Evolutionary conservation across 179 eudicot genomes (phyloP).

Genomic region (Vitellaria paradoxa): DNA sequence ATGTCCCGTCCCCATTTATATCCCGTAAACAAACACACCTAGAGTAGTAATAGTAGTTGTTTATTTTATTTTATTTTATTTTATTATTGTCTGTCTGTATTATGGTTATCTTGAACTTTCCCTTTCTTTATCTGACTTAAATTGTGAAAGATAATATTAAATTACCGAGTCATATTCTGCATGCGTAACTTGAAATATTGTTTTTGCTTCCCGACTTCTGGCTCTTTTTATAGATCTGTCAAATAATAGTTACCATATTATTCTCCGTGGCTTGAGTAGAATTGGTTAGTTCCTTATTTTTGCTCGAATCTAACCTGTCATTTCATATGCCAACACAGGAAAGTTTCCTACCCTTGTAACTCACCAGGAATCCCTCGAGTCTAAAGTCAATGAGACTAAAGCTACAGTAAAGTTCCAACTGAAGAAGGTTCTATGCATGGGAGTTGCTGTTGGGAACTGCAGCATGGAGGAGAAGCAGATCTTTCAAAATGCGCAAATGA

Average conservation of each 20-base stretch:
- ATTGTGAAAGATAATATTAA: not conserved
- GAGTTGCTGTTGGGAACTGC: slow-evolving; percentile 88
- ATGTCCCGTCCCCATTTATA: not conserved
- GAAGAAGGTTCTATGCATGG: slow-evolving; percentile 92
- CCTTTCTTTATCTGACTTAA: not conserved
- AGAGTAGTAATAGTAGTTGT: too few species aligned
- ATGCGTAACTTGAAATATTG: not conserved
- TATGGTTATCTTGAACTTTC: not conserved
- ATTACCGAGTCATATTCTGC: not conserved
- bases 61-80: not conserved
- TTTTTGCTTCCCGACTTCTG: not conserved
- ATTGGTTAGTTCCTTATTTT: not conserved
- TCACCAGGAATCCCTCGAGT: slow-evolving; percentile 63
- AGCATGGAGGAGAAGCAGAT: slow-evolving; percentile 88
- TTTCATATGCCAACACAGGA: slow-evolving; percentile 44
- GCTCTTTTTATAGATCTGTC: not conserved
- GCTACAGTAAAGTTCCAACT: slow-evolving; percentile 84
- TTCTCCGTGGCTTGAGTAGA: not conserved
- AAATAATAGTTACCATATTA: not conserved
- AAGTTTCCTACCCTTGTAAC: slow-evolving; percentile 70
- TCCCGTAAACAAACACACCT: not conserved
- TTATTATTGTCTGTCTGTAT: not conserved
- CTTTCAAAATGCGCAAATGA: slow-evolving; percentile 85
- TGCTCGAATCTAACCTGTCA: not conserved
- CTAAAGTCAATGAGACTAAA: slow-evolving; percentile 55